Evolutionary conservation across 345 rosid genomes (phyloP).

Genomic region (Acer campestre): DNA sequence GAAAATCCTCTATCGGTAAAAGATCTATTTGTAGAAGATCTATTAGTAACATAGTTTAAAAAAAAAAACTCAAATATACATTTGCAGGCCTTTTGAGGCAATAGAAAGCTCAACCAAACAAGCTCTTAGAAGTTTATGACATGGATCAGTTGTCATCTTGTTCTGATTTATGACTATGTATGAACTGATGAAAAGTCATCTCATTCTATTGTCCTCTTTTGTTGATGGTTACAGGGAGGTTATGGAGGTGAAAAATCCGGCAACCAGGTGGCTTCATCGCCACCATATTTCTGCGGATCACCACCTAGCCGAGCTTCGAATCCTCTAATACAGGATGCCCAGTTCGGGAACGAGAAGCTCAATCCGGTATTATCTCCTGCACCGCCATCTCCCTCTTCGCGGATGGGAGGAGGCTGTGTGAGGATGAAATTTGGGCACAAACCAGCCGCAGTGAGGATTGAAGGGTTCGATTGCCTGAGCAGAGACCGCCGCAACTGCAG

Average conservation of each 20-base stretch:
- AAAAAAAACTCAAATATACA: too few species aligned
- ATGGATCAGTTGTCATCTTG: not conserved
- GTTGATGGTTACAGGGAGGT: conserved; percentile 43
- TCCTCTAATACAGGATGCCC: conserved; percentile 68
- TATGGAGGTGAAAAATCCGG: conserved; percentile 33
- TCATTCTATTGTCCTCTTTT: not conserved
- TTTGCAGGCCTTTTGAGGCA: too few species aligned
- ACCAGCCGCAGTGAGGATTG: conserved; percentile 74
- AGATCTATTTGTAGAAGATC: too few species aligned
- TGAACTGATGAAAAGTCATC: not conserved
- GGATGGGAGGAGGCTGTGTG: conserved; percentile 54
- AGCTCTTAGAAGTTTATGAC: not conserved
- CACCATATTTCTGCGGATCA: conserved; percentile 72
- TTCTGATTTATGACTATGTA: not conserved
- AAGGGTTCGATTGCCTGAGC: conserved; percentile 77
- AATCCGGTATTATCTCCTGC: conserved; percentile 16
- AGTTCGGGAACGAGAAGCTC: conserved; percentile 50
- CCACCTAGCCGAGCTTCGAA: conserved; percentile 74
- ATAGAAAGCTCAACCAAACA: too few species aligned
- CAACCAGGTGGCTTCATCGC: conserved; percentile 48
- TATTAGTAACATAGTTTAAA: too few species aligned
- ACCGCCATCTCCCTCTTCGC: conserved; percentile 41
- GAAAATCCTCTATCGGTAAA: too few species aligned
- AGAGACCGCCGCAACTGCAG: conserved; percentile 60
- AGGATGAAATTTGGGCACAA: conserved; percentile 56